Evolutionary conservation across 2,329 filamentous ascomycete genomes (phyloP).

Genomic region (Parastagonospora nodorum): DNA sequence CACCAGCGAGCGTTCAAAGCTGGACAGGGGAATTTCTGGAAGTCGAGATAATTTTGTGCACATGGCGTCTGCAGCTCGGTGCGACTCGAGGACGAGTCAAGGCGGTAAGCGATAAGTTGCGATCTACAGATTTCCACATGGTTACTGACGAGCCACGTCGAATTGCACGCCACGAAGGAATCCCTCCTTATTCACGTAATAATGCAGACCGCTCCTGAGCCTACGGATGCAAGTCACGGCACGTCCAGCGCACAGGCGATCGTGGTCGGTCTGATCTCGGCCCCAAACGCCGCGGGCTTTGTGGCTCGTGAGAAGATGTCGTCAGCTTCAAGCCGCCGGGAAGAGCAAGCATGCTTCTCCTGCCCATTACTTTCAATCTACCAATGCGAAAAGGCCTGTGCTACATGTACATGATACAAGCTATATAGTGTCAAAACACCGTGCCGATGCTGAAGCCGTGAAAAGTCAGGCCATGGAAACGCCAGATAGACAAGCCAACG

Average conservation of each 20-base stretch:
- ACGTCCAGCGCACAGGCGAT: constrained; percentile 13
- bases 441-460: not conserved
- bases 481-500: not conserved
- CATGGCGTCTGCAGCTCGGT: not conserved
- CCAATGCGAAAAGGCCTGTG: not conserved
- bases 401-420: not conserved
- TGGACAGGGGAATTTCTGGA: not conserved
- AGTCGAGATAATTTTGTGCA: not conserved
- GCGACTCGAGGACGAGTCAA: too few relatives aligned
- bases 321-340: constrained; percentile 7
- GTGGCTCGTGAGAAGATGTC: constrained; percentile 2
- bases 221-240: constrained; percentile 1
- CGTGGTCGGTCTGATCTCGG: constrained; percentile 16
- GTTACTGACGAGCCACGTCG: too few relatives aligned
- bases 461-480: not conserved
- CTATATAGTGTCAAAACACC: not conserved
- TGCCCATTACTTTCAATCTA: not conserved
- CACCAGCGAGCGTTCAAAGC: not conserved
- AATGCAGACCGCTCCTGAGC: too few relatives aligned
- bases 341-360: constrained; percentile 4
- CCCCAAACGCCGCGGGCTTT: constrained; percentile 17
- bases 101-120: too few relatives aligned
- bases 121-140: too few relatives aligned
- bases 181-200: not conserved
- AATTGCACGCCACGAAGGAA: not conserved